Percentiles rank a stretch among this genome's conserved stretches.
phyloP scores from a whole-genome alignment of 805 yeast genomes.

The Pichia phayaonensis region DNA sequence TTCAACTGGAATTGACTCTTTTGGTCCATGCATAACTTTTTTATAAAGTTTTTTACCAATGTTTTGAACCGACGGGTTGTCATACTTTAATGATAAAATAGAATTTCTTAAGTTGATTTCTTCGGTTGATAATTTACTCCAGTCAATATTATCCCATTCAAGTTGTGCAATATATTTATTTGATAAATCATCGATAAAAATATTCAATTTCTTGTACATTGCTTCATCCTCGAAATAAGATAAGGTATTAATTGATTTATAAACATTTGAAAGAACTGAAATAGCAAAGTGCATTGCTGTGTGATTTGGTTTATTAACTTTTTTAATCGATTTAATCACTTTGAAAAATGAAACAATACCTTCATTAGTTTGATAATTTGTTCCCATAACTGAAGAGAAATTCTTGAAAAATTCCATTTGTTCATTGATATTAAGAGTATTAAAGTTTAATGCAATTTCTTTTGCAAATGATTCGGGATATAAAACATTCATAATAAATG shows the following conservation, averaged over 20 bases:
- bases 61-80: constrained; percentile 21
- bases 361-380: constrained; percentile 23
- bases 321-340: constrained; percentile 25
- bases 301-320: constrained; percentile 22
- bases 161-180: constrained; percentile 25
- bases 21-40: constrained; percentile 45
- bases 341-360: constrained; percentile 29
- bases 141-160: constrained; percentile 30
- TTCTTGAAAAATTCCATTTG: constrained; percentile 33
- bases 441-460: constrained; percentile 20
- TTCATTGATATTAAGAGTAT: constrained; percentile 26
- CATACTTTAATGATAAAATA: constrained; percentile 34
- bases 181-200: constrained; percentile 15
- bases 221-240: constrained; percentile 16
- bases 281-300: constrained; percentile 32
- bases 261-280: constrained; percentile 26
- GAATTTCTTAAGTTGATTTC: constrained; percentile 41
- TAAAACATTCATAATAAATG: constrained; percentile 42
- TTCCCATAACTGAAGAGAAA: constrained; percentile 32
- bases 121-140: constrained; percentile 16
- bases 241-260: constrained; percentile 22
- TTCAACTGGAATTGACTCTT: constrained; percentile 43
- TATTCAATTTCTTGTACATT: constrained; percentile 6
- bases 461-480: constrained; percentile 31
- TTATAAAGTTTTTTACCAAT: constrained; percentile 39